phyloP scores from a whole-genome alignment of 2,329 filamentous ascomycete genomes.

The Plectosphaerella cucumerina region DNA sequence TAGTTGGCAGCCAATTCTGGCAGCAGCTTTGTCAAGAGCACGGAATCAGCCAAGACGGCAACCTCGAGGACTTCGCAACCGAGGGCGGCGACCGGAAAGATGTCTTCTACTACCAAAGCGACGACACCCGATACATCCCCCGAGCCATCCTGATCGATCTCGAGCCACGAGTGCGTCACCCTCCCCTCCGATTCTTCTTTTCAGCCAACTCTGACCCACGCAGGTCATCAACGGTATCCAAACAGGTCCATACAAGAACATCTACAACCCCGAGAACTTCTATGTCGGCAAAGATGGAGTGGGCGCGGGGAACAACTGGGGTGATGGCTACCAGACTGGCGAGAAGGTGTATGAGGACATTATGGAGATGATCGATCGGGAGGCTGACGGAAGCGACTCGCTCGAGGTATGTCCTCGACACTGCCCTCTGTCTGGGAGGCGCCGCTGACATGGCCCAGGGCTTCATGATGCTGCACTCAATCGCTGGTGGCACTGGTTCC shows the following conservation, averaged over 20 bases:
- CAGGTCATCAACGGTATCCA: conserved; percentile 88
- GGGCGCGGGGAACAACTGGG: conserved; percentile 98
- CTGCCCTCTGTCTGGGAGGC: background rate
- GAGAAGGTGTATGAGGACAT: conserved; percentile 93
- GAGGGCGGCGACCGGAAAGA: conserved; percentile 98
- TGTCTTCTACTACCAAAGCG: conserved; percentile 99
- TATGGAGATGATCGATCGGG: conserved; percentile 98
- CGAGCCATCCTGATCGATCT: conserved; percentile 93
- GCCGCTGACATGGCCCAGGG: conserved; percentile 46
- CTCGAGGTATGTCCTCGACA: conserved; percentile 59
- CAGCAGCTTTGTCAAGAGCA: conserved; percentile 98
- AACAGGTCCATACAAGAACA: conserved; percentile 91
- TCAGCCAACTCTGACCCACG: background rate
- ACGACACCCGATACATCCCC: conserved; percentile 97
- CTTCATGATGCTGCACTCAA: conserved; percentile 98
- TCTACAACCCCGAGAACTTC: conserved; percentile 99
- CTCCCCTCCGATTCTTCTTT: background rate
- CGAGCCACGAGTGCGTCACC: conserved; percentile 69
- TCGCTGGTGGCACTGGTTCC: conserved; percentile 93
- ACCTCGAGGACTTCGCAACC: conserved; percentile 94
- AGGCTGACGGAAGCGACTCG: conserved; percentile 96
- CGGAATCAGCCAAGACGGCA: conserved; percentile 95
- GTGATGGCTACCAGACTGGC: conserved; percentile 89
- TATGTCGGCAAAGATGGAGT: conserved; percentile 92
- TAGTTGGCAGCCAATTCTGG: conserved; percentile 98